Evolutionary conservation across 768 basidiomycete species (phyloP).

Genomic region (Naganishia kalamii): DNA sequence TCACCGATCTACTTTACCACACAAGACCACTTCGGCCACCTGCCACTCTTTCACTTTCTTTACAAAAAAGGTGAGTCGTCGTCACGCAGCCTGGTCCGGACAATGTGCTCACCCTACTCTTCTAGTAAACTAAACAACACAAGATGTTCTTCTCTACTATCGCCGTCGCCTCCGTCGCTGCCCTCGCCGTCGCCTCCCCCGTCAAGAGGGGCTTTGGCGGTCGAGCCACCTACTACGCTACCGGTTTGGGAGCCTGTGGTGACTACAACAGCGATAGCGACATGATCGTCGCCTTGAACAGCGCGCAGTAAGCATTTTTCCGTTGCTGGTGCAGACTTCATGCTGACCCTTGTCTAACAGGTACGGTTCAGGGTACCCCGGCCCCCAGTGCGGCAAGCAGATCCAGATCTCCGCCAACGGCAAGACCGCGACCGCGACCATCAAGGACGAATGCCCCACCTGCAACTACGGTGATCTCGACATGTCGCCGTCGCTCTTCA

Average conservation of each 20-base stretch:
- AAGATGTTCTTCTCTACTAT: constrained; percentile 26
- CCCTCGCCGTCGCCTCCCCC: constrained; percentile 20
- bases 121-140: not conserved
- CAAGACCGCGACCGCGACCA: constrained; percentile 55
- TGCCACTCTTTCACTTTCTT: constrained; percentile 9
- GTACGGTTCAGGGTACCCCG: constrained; percentile 59
- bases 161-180: constrained; percentile 23
- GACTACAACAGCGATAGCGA: constrained; percentile 38
- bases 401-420: constrained; percentile 59
- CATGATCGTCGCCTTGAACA: constrained; percentile 25
- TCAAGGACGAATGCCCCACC: constrained; percentile 66
- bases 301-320: too few relatives aligned
- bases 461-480: constrained; percentile 65
- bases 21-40: constrained; percentile 4
- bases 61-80: not conserved
- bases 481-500: constrained; percentile 62
- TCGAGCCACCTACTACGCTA: constrained; percentile 47
- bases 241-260: constrained; percentile 44
- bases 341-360: too few relatives aligned
- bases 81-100: not conserved
- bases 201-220: constrained; percentile 33
- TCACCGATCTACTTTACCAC: constrained; percentile 9
- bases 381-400: constrained; percentile 56
- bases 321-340: too few relatives aligned
- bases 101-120: too few relatives aligned